Evolutionary conservation across 148 eudicot species (phyloP).

Genomic region (Vaccinium myrtillus): DNA sequence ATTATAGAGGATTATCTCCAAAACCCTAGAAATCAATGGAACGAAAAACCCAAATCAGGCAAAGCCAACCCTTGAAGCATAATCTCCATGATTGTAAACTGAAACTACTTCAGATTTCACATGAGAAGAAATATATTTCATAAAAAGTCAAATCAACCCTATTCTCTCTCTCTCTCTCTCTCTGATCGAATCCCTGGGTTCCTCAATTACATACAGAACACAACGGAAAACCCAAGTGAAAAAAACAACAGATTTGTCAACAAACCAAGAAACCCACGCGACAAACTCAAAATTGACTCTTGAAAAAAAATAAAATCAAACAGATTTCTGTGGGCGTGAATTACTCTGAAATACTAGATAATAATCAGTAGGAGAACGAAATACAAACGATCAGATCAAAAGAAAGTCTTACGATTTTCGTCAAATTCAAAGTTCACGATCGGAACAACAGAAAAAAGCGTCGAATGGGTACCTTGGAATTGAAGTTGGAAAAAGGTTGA

Average conservation of each 20-base stretch:
- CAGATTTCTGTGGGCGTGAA: too few species aligned
- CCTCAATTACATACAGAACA: too few species aligned
- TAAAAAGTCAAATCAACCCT: not conserved
- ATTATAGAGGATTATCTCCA: not conserved
- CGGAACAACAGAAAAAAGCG: not conserved
- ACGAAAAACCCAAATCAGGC: not conserved
- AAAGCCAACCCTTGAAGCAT: not conserved
- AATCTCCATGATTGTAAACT: not conserved
- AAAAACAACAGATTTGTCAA: too few species aligned
- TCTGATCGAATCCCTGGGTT: not conserved
- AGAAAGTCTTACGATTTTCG: not conserved
- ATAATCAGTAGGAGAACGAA: not conserved
- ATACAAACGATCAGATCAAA: constrained; percentile 1
- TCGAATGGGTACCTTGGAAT: constrained; percentile 4
- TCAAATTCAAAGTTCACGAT: not conserved
- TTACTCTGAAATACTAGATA: not conserved
- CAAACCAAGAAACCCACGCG: not conserved
- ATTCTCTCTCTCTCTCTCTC: not conserved
- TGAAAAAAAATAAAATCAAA: too few species aligned
- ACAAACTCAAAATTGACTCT: not conserved
- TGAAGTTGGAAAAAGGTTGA: not conserved
- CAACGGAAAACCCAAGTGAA: not conserved
- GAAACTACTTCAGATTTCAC: not conserved
- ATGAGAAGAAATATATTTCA: not conserved
- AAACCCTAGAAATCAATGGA: not conserved